These are phyloP conservation scores for Saccharomyces hybrid DNA, from an alignment of 1,139 yeast species.

Conservation along the genomic window DNA sequence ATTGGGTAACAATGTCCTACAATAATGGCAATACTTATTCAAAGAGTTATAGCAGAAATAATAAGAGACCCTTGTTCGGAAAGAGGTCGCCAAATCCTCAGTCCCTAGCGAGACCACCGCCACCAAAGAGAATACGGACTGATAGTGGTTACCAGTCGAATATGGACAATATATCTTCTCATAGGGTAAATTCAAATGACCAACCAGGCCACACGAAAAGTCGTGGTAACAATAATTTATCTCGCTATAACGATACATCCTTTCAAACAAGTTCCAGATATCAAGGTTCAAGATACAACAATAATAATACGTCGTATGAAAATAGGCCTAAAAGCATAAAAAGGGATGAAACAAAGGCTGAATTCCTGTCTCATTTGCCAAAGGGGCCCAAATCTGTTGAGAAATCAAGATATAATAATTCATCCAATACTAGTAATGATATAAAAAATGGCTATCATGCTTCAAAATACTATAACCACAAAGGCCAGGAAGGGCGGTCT, in stretches of 20 bases:
- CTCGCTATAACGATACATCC: not conserved
- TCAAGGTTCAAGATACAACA: constrained; percentile 6
- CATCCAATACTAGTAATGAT: not conserved
- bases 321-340: not conserved
- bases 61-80: not conserved
- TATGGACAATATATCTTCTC: not conserved
- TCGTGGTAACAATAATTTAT: not conserved
- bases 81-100: not conserved
- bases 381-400: constrained; percentile 11
- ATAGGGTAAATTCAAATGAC: not conserved
- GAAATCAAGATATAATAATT: constrained; percentile 11
- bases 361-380: constrained; percentile 2
- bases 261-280: constrained; percentile 4
- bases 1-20: not conserved
- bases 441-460: constrained; percentile 2
- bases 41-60: not conserved
- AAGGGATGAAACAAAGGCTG: constrained; percentile 1
- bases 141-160: not conserved
- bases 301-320: not conserved
- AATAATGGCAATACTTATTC: not conserved
- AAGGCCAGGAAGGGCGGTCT: constrained; percentile 2
- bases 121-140: constrained; percentile 7
- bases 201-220: not conserved
- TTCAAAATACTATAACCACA: constrained; percentile 1
- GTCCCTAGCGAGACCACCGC: not conserved